phyloP scores from a whole-genome alignment of 257 asterid genomes.

The Nicotiana attenuata region DNA sequence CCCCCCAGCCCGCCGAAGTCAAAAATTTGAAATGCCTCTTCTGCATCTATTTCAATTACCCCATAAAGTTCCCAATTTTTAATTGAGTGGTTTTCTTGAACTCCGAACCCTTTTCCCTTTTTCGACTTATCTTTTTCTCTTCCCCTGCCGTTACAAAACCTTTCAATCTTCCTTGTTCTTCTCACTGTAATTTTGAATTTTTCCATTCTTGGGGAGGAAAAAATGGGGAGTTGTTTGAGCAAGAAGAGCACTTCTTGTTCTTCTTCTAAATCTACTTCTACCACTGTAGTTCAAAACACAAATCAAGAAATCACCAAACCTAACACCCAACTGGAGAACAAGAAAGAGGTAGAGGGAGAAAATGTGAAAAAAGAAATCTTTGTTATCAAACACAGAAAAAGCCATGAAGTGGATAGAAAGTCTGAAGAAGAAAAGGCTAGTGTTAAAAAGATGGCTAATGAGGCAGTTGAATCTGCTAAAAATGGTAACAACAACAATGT shows the following conservation, averaged over 20 bases:
- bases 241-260: slow-evolving; percentile 54
- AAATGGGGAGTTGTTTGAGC: slow-evolving; percentile 93
- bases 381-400: slow-evolving; percentile 65
- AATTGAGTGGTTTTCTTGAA: slow-evolving; percentile 49
- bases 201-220: slow-evolving; percentile 6
- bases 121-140: slow-evolving; percentile 21
- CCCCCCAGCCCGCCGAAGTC: slow-evolving; percentile 20
- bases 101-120: slow-evolving; percentile 29
- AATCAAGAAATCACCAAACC: slow-evolving; percentile 29
- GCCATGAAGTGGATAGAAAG: slow-evolving; percentile 61
- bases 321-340: slow-evolving; percentile 32
- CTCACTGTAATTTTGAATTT: slow-evolving; percentile 7
- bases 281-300: slow-evolving; percentile 21
- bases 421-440: slow-evolving; percentile 48
- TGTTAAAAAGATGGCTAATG: slow-evolving; percentile 19
- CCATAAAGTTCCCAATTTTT: slow-evolving; percentile 34
- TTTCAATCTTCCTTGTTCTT: background rate
- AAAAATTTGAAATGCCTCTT: slow-evolving; percentile 50
- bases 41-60: slow-evolving; percentile 23
- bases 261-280: slow-evolving; percentile 28
- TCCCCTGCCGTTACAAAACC: slow-evolving; percentile 14
- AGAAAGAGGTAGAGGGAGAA: slow-evolving; percentile 35
- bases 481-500: slow-evolving; percentile 8
- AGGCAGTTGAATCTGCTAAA: slow-evolving; percentile 23
- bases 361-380: slow-evolving; percentile 64